Conservation (phyloP, 176 grass and related monocot genomes). For the Eleusine indica region DNA sequence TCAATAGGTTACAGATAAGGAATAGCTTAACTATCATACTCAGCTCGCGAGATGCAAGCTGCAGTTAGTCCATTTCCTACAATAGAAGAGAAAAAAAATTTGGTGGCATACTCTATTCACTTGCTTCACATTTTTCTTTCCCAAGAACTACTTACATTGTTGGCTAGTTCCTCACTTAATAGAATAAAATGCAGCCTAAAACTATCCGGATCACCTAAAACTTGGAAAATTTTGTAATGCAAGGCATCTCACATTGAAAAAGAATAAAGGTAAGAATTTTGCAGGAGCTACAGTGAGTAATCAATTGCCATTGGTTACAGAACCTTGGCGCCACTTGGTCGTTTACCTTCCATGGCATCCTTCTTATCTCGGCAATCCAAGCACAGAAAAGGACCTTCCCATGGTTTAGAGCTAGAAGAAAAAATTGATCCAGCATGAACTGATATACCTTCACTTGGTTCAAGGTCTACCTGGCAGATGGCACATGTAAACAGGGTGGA, state of each 20-base stretch:
- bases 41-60: conserved; percentile 38
- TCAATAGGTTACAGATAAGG: conserved; percentile 42
- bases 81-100: conserved; percentile 17
- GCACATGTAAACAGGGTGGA: conserved; percentile 79
- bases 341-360: conserved; percentile 98
- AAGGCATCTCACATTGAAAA: conserved; percentile 30
- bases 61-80: conserved; percentile 30
- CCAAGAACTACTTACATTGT: conserved; percentile 53
- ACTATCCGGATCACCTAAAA: conserved; percentile 28
- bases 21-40: conserved; percentile 34
- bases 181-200: conserved; percentile 39
- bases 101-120: conserved; percentile 50
- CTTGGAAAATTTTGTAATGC: conserved; percentile 25
- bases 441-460: conserved; percentile 82
- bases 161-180: conserved; percentile 36
- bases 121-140: conserved; percentile 50
- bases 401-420: conserved; percentile 81
- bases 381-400: conserved; percentile 94
- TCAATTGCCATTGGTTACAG: conserved; percentile 49
- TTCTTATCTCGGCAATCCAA: conserved; percentile 88
- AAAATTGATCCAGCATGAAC: conserved; percentile 82
- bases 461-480: conserved; percentile 88
- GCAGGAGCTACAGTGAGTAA: conserved; percentile 36
- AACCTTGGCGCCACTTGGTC: conserved; percentile 83
- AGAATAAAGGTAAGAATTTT: conserved; percentile 30